Evolutionary conservation across 73 alveolate genomes (phyloP).

Genomic region (Blepharisma stoltei): DNA sequence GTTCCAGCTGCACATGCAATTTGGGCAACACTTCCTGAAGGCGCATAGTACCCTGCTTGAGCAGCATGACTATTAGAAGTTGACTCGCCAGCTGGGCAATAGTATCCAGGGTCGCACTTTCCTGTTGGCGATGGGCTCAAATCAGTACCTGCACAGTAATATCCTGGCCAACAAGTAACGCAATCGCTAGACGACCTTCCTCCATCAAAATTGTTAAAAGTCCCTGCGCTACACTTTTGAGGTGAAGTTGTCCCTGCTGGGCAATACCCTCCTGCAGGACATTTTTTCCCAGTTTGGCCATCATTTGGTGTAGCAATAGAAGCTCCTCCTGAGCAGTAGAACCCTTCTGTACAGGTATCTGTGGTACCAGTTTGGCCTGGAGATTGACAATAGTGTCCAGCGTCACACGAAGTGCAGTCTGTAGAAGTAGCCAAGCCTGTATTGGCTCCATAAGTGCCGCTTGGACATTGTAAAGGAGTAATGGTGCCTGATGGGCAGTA

Average conservation of each 20-base stretch:
- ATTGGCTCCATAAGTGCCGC: slow-evolving; percentile 45
- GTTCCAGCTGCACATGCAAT: slow-evolving; percentile 54
- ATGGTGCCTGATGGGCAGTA: slow-evolving; percentile 50
- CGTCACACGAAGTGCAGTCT: slow-evolving; percentile 58
- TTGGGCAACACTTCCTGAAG: slow-evolving; percentile 37
- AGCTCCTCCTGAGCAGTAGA: slow-evolving; percentile 57
- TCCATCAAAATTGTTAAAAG: slow-evolving; percentile 62
- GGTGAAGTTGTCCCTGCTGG: slow-evolving; percentile 57
- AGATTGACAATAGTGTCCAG: slow-evolving; percentile 59
- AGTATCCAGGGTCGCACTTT: slow-evolving; percentile 40
- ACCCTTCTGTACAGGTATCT: slow-evolving; percentile 76
- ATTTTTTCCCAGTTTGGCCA: slow-evolving; percentile 47
- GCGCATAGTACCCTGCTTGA: slow-evolving; percentile 52
- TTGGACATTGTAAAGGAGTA: slow-evolving; percentile 55
- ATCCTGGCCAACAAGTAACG: slow-evolving; percentile 51
- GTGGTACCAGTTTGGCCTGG: slow-evolving; percentile 51
- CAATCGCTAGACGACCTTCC: slow-evolving; percentile 51
- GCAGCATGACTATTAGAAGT: neutral
- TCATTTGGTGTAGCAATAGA: slow-evolving; percentile 57
- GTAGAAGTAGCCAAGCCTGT: slow-evolving; percentile 40
- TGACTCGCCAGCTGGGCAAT: slow-evolving; percentile 35
- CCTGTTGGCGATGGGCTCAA: slow-evolving; percentile 19
- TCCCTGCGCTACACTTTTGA: slow-evolving; percentile 67
- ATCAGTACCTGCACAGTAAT: slow-evolving; percentile 45
- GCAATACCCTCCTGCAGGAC: slow-evolving; percentile 90